phyloP scores from a whole-genome alignment of 2,329 filamentous ascomycete species.

The Diaporthe caulivora region DNA sequence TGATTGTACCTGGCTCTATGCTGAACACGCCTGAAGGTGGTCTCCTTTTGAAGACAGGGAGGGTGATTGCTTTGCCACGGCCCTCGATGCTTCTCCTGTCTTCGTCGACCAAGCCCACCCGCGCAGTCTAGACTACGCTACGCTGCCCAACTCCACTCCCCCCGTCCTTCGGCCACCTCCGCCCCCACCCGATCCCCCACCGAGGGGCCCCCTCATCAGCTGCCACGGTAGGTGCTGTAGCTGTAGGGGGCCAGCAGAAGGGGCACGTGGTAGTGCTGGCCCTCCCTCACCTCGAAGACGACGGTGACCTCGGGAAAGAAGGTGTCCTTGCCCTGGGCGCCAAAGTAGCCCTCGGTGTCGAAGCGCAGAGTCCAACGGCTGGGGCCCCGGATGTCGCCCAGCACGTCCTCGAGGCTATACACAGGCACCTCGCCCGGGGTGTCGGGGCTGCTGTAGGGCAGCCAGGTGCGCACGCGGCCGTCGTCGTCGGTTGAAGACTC shows the following conservation, averaged over 20 bases:
- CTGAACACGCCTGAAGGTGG: not conserved
- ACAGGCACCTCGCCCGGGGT: slow-evolving; percentile 68
- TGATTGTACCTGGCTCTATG: not conserved
- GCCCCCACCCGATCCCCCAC: not conserved
- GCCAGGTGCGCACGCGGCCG: slow-evolving; percentile 80
- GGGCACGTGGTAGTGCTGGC: slow-evolving; percentile 84
- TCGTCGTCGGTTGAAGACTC: slow-evolving; percentile 80
- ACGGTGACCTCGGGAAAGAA: slow-evolving; percentile 73
- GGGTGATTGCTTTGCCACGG: slow-evolving; percentile 1
- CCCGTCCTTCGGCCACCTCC: not conserved
- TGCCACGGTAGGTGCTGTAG: slow-evolving; percentile 86
- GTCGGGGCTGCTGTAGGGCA: slow-evolving; percentile 64
- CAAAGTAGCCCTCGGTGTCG: slow-evolving; percentile 80
- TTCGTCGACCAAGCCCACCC: not conserved
- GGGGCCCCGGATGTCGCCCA: slow-evolving; percentile 56
- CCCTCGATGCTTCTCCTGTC: not conserved
- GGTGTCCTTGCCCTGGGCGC: slow-evolving; percentile 63
- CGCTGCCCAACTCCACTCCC: not conserved
- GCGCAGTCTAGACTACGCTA: not conserved
- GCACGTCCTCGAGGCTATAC: slow-evolving; percentile 69
- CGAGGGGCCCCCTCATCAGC: slow-evolving; percentile 57
- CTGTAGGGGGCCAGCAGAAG: slow-evolving; percentile 82
- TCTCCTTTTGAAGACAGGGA: not conserved
- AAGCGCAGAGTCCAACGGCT: slow-evolving; percentile 79
- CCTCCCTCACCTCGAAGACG: slow-evolving; percentile 64